Percentiles rank a stretch among this genome's conserved stretches.
phyloP scores from a whole-genome alignment of 352 stramenopile species.

The Thalassiosira exigua region DNA sequence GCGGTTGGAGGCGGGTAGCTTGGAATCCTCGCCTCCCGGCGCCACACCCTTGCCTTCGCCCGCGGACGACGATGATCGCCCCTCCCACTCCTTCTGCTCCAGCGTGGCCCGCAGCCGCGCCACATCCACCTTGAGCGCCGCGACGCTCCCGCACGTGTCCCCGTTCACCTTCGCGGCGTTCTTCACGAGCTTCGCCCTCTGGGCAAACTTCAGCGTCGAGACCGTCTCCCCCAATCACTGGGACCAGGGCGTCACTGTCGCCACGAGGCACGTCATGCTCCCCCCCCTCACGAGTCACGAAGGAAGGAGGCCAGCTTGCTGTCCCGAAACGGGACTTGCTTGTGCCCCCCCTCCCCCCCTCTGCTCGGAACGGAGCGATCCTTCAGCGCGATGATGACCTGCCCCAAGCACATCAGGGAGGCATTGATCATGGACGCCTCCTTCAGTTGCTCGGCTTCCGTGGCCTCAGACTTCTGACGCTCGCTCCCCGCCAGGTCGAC shows the following conservation, averaged over 20 bases:
- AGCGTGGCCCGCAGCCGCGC: conserved; percentile 21
- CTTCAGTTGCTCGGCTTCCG: conserved; percentile 91
- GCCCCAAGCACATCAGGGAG: conserved; percentile 91
- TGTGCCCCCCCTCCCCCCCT: conserved; percentile 6
- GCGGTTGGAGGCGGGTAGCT: too few species aligned
- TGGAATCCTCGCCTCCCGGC: too few species aligned
- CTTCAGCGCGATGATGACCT: conserved; percentile 93
- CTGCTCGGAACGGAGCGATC: conserved; percentile 65
- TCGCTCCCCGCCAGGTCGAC: conserved; percentile 66
- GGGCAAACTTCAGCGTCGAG: conserved; percentile 60
- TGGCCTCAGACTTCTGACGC: conserved; percentile 55
- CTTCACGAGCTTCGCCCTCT: conserved; percentile 63
- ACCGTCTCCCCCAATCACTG: conserved; percentile 48
- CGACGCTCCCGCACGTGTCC: conserved; percentile 41
- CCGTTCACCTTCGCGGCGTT: conserved; percentile 62
- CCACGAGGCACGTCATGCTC: conserved; percentile 58
- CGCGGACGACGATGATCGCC: too few species aligned
- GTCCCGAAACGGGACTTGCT: conserved; percentile 94
- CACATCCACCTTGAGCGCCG: conserved; percentile 49
- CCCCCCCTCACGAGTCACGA: conserved; percentile 59
- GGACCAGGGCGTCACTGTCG: conserved; percentile 51
- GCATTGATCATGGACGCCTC: conserved; percentile 97
- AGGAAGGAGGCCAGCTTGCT: conserved; percentile 88
- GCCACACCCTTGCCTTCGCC: too few species aligned
- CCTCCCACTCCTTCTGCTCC: too few species aligned